Base-by-base conservation (phyloP, 495 filamentous ascomycete species). In the Clavariopsis aquatica region DNA sequence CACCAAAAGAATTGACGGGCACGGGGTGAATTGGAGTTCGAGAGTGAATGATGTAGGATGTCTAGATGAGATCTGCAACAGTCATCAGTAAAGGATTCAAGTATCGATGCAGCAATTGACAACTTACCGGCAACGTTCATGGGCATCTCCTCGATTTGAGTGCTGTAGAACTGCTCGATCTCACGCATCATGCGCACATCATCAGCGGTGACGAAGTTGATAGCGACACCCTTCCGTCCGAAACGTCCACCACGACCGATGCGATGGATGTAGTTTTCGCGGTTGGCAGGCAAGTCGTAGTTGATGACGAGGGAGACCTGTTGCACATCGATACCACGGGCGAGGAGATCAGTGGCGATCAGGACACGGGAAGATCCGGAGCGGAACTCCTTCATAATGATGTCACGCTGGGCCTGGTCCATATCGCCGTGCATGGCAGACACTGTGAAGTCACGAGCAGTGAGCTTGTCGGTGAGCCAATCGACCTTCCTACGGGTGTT, bases 301-400 rank as follows among this genome's bases (percentile, higher is more conserved):
- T 98, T 98, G 85, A 98, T 98, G 80, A 98, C 94, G 74, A 98
- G 84, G 65, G 93, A 96, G 56, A 98, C 94, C 80, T 98, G 94
- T 82, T 98, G 94, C 66, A 98, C 94, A 79, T 98, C 94, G 79
- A 98, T 98, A 86, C 94, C 94, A 83, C 94, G 92, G 70, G 94
- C 94, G 82, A 94, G 84, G 57, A 98, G 84, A 77, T 98, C 94
- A 70, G 94, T 98, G 72, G 95, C 92, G 73, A 98, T 98, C 74
- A 98, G 82, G 65, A 98, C 94, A 84, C 94, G 91, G 71, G 93
- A 97, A 74, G 92, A 95, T 68, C 94, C 94, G 62, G 92, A 94
- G 68, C 94, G 87, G 86, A 98, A 98, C 81, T 98, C 94, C 84
- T 98, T 94, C 94, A 98, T 98, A 80, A 98, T 98, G 77, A 93